Evolutionary conservation across 2,329 filamentous ascomycete species (phyloP).

Genomic region (Monosporascus ibericus): DNA sequence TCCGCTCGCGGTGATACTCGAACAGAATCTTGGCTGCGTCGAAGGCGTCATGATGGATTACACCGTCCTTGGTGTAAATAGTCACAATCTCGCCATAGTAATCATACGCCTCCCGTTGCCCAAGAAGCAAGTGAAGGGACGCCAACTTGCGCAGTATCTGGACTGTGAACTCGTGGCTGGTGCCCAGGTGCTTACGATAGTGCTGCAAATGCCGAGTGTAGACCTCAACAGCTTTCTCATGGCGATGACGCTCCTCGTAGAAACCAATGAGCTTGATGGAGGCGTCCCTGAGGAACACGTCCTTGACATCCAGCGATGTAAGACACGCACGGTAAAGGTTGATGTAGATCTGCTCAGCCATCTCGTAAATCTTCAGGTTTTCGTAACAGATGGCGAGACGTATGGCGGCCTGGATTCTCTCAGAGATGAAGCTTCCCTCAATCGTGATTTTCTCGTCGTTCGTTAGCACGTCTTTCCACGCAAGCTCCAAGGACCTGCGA

Average conservation of each 20-base stretch:
- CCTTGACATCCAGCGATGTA: slow-evolving; percentile 23
- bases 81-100: slow-evolving; percentile 33
- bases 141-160: slow-evolving; percentile 26
- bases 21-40: slow-evolving; percentile 39
- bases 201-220: slow-evolving; percentile 27
- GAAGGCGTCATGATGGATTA: slow-evolving; percentile 35
- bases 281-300: slow-evolving; percentile 22
- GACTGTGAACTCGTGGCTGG: slow-evolving; percentile 28
- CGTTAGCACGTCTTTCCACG: slow-evolving; percentile 31
- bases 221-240: slow-evolving; percentile 31
- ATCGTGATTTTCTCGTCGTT: slow-evolving; percentile 23
- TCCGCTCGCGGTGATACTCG: slow-evolving; percentile 36
- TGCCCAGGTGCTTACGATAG: slow-evolving; percentile 25
- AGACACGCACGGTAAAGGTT: slow-evolving; percentile 31
- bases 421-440: slow-evolving; percentile 24
- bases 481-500: slow-evolving; percentile 30
- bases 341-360: slow-evolving; percentile 31
- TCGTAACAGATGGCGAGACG: slow-evolving; percentile 30
- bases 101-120: slow-evolving; percentile 27
- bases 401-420: slow-evolving; percentile 27
- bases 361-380: slow-evolving; percentile 28
- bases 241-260: slow-evolving; percentile 29
- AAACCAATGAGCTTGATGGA: slow-evolving; percentile 26
- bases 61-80: slow-evolving; percentile 24
- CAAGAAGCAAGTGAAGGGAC: slow-evolving; percentile 19